A percentile compares a stretch with the other conserved stretches of the same genome.
Evolutionary conservation across 2,329 filamentous ascomycete genomes (phyloP).

Genomic region (Apiospora arundinis): DNA sequence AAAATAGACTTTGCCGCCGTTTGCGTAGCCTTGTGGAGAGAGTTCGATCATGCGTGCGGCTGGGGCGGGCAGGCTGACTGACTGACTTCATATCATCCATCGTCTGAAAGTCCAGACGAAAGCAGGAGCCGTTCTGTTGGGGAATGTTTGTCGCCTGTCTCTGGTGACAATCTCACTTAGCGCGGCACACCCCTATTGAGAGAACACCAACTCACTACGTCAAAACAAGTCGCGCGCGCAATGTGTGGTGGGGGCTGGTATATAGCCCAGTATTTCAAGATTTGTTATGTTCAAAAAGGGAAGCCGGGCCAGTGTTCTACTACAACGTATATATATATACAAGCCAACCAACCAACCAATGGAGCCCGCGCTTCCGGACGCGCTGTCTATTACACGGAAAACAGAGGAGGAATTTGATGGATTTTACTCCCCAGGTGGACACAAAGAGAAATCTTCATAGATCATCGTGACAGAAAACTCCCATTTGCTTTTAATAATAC

Average conservation of each 20-base stretch:
- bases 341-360: conserved; percentile 8
- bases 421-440: background rate
- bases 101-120: too few species aligned
- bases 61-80: too few species aligned
- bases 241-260: background rate
- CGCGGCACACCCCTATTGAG: too few species aligned
- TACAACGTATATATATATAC: background rate
- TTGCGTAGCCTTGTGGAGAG: background rate
- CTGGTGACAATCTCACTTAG: too few species aligned
- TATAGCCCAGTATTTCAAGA: background rate
- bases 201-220: background rate
- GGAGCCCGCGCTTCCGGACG: conserved; percentile 9
- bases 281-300: background rate
- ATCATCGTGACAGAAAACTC: background rate
- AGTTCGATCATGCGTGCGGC: background rate
- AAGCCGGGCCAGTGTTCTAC: background rate
- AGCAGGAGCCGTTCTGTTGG: too few species aligned
- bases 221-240: background rate
- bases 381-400: conserved; percentile 9
- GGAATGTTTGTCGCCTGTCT: too few species aligned
- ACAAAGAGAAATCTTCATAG: background rate
- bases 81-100: too few species aligned
- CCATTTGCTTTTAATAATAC: conserved; percentile 12
- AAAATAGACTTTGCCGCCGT: background rate
- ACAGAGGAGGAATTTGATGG: background rate